Conservation (phyloP, 306 rosid species). For the Carpinus fangiana region DNA sequence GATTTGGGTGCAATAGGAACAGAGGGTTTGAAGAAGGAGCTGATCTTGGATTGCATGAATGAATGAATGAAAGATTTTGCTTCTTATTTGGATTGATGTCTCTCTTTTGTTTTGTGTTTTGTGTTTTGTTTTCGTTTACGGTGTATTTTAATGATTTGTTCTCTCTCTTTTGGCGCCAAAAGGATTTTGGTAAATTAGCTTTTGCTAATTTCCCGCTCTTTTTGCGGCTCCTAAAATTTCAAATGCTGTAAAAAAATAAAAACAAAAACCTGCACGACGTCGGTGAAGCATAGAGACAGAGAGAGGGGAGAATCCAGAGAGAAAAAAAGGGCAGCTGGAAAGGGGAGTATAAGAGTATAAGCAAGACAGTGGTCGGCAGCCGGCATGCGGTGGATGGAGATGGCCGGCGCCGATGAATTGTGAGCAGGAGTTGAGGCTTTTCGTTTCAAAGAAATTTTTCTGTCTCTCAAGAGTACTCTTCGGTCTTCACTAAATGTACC, state of each 20-base stretch:
- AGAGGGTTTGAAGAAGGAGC: conserved; percentile 58
- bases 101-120: neutral
- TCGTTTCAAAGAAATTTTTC: no score
- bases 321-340: no score
- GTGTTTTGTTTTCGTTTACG: neutral
- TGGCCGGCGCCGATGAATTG: no score
- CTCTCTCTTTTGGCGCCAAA: neutral
- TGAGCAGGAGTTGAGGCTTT: no score
- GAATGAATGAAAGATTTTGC: neutral
- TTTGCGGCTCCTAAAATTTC: neutral
- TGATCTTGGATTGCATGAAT: conserved; percentile 68
- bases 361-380: no score
- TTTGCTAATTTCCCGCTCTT: neutral
- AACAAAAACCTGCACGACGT: no score
- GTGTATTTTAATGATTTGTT: neutral
- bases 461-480: no score
- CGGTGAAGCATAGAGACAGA: no score
- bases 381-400: no score
- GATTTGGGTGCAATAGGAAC: conserved; percentile 28
- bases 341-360: no score
- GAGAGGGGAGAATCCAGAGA: no score
- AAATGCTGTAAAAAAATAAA: neutral
- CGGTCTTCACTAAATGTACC: no score
- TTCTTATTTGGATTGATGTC: neutral
- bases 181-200: neutral